Percentiles rank a stretch among this genome's conserved stretches.
Evolutionary conservation across 2,329 filamentous ascomycete species (phyloP).

Genomic region (Graphium sp.): DNA sequence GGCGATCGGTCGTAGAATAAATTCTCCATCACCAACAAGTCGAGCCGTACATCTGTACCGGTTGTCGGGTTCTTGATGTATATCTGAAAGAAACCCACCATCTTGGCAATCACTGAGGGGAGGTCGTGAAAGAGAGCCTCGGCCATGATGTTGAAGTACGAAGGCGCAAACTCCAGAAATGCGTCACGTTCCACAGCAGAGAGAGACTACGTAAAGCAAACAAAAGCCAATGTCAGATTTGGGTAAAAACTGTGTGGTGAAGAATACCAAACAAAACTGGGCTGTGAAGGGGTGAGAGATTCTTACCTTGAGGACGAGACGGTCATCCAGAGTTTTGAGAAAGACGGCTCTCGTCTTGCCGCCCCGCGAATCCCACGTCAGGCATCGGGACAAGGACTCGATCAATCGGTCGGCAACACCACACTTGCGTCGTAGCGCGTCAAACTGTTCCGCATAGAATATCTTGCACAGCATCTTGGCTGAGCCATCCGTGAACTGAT

Average conservation of each 20-base stretch:
- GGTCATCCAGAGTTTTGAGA: slow-evolving; percentile 87
- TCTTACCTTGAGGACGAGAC: slow-evolving; percentile 65
- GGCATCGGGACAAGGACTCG: slow-evolving; percentile 83
- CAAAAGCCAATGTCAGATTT: background rate
- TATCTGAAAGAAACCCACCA: slow-evolving; percentile 96
- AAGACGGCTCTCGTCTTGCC: slow-evolving; percentile 97
- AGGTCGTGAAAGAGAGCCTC: slow-evolving; percentile 90
- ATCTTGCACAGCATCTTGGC: slow-evolving; percentile 96
- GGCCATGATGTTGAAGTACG: slow-evolving; percentile 95
- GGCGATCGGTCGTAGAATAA: slow-evolving; percentile 89
- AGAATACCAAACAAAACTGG: background rate
- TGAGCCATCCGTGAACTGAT: slow-evolving; percentile 86
- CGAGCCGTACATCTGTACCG: slow-evolving; percentile 85
- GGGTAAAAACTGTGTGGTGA: background rate
- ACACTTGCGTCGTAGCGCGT: slow-evolving; percentile 82
- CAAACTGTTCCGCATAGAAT: slow-evolving; percentile 96
- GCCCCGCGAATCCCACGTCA: slow-evolving; percentile 96
- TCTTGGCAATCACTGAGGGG: slow-evolving; percentile 94
- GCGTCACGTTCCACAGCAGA: slow-evolving; percentile 84
- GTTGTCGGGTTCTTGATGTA: slow-evolving; percentile 90
- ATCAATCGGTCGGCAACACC: slow-evolving; percentile 87
- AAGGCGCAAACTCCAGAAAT: slow-evolving; percentile 87
- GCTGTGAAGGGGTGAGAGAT: slow-evolving; percentile 5
- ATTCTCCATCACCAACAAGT: slow-evolving; percentile 92
- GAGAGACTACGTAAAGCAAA: slow-evolving; percentile 41